Evolutionary conservation across 1,139 yeast genomes (phyloP), one percentile per base, ranked within the genome.

Genomic region (Kodamaea alishanica): DNA sequence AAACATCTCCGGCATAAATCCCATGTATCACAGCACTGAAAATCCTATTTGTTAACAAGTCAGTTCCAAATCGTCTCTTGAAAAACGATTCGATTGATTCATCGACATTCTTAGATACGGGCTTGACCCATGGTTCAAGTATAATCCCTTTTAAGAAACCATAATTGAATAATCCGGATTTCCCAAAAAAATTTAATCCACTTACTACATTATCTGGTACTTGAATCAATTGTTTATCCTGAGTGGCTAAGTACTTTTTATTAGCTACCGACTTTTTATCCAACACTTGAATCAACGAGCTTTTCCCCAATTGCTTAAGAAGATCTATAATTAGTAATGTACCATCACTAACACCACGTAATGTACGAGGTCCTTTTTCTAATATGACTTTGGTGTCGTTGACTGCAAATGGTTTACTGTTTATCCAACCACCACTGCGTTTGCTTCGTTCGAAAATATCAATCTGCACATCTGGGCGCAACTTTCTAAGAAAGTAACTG

Each of bases 11-110:
- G 5, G 96, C 97, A 58, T 89, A 92, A 2, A 92, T 81, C 0
- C 98, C 98, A 54, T 89, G 89, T 54, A 84, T 67, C 4, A 90
- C 65, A 0, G 96, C 97, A 58, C 96, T 86, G 11, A 84, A 61
- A 9, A 92, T 63, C 40, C 85, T 80, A 36, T 77, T 75, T 2
- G 87, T 74, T 6, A 88, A 46, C 1, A 60, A 55, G 5, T 72
- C 67, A 15, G 53, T 55, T 2, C 90, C 89, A 52, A 89, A 82
- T 42, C 97, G 64, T 47, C 97, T 67, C 2, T 67, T 54, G 29
- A 90, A 60, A 53, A 89, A 87, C 1, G 74, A 65, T 34, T 77
- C 82, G 1, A 90, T 81, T 4, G 84, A 70, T 61, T 90, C 97
- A 54, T 90, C 97, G 5, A 58, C 46, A 1, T 50, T 7, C 44